phyloP scores from a whole-genome alignment of 2,329 filamentous ascomycete genomes.

The Aspergillus ibericus region DNA sequence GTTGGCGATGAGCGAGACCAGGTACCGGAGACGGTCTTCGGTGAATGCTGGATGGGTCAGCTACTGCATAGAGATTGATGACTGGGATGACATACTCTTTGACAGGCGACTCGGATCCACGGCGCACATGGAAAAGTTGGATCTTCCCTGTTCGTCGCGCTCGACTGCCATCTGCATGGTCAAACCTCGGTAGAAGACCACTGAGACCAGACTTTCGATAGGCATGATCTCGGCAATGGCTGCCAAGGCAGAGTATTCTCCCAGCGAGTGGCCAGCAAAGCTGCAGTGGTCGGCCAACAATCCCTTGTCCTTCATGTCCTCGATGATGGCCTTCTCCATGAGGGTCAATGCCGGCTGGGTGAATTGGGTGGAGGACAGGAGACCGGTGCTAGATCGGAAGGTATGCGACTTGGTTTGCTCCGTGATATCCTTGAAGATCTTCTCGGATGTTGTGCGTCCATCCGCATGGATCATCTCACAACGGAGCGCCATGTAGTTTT shows the following conservation, averaged over 20 bases:
- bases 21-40: background rate
- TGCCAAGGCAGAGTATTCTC: conserved; percentile 93
- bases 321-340: conserved; percentile 98
- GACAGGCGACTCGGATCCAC: conserved; percentile 91
- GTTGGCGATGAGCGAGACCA: conserved; percentile 66
- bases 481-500: conserved; percentile 96
- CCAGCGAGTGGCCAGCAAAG: conserved; percentile 92
- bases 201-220: conserved; percentile 89
- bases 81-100: conserved; percentile 68
- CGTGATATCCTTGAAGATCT: conserved; percentile 93
- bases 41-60: background rate
- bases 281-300: conserved; percentile 88
- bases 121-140: conserved; percentile 97
- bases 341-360: conserved; percentile 92
- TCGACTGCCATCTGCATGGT: conserved; percentile 99
- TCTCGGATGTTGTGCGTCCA: conserved; percentile 64
- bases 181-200: conserved; percentile 95
- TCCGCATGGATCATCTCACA: conserved; percentile 58
- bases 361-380: conserved; percentile 93
- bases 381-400: conserved; percentile 84
- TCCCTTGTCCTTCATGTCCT: conserved; percentile 94
- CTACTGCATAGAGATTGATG: too few relatives aligned
- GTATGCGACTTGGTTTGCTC: conserved; percentile 90
- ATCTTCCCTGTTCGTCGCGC: conserved; percentile 82
- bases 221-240: conserved; percentile 95